Evolutionary conservation across 768 basidiomycete species (phyloP).

Genomic region (Russula virescens): DNA sequence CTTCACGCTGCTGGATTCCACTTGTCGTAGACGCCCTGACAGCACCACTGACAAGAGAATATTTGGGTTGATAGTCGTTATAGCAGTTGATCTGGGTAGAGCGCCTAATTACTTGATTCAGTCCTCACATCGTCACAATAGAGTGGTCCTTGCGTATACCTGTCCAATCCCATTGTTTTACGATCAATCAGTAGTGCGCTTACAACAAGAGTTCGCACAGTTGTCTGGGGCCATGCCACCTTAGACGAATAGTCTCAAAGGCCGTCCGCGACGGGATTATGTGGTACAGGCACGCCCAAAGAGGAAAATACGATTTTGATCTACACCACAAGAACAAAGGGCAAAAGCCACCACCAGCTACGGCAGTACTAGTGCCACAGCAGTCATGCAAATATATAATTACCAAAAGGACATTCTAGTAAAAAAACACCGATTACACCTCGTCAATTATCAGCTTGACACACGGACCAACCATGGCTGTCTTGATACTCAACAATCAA

Average conservation of each 20-base stretch:
- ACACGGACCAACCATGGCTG: not conserved
- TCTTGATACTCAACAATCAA: not conserved
- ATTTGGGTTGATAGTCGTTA: not conserved
- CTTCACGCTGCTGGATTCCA: slow-evolving; percentile 36
- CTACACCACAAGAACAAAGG: not conserved
- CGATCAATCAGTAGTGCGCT: too few species aligned
- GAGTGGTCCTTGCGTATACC: not conserved
- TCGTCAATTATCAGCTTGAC: not conserved
- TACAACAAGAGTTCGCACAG: too few species aligned
- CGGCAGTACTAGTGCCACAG: not conserved
- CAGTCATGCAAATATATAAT: not conserved
- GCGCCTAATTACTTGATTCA: not conserved
- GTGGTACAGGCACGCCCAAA: too few species aligned
- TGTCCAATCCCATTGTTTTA: not conserved
- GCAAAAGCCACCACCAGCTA: not conserved
- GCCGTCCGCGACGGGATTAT: not conserved
- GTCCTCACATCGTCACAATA: not conserved
- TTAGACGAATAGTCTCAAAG: not conserved
- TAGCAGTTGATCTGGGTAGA: not conserved
- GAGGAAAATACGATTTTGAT: not conserved
- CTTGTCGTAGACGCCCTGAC: slow-evolving; percentile 9
- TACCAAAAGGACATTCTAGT: not conserved
- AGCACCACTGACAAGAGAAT: not conserved
- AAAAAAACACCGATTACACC: not conserved
- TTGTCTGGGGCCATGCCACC: too few species aligned